phyloP scores from a whole-genome alignment of 2,329 filamentous ascomycete genomes.

The Bertia moriformis region DNA sequence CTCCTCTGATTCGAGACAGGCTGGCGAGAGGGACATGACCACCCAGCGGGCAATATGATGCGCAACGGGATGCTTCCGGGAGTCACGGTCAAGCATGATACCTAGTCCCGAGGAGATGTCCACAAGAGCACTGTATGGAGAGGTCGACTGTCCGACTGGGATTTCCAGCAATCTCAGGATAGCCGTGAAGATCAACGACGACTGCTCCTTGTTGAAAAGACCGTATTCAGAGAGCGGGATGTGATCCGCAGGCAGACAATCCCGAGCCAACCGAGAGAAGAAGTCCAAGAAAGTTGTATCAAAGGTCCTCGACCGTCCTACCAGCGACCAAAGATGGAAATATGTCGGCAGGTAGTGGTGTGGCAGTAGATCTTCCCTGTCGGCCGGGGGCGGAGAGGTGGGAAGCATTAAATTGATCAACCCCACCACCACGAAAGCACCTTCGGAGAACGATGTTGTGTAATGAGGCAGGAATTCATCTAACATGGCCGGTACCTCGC shows the following conservation, averaged over 20 bases:
- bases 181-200: conserved; percentile 81
- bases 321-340: conserved; percentile 90
- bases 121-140: conserved; percentile 66
- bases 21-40: conserved; percentile 79
- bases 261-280: conserved; percentile 72
- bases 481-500: conserved; percentile 67
- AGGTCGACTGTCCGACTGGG: conserved; percentile 87
- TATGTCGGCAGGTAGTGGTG: conserved; percentile 82
- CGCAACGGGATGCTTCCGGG: conserved; percentile 78
- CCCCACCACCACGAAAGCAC: conserved; percentile 84
- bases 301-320: conserved; percentile 75
- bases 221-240: conserved; percentile 74
- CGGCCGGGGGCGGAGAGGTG: conserved; percentile 61
- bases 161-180: conserved; percentile 83
- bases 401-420: conserved; percentile 77
- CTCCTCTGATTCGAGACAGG: conserved; percentile 60
- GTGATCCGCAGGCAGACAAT: conserved; percentile 62
- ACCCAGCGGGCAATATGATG: conserved; percentile 91
- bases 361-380: conserved; percentile 64
- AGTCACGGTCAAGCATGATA: conserved; percentile 78
- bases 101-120: conserved; percentile 74
- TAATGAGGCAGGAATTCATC: conserved; percentile 76
- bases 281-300: conserved; percentile 83
- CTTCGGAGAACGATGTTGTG: conserved; percentile 81
- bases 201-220: conserved; percentile 84